These are phyloP conservation scores for Phialemonium atrogriseum DNA, from an alignment of 2,329 filamentous ascomycete species.

Conservation along the genomic window DNA sequence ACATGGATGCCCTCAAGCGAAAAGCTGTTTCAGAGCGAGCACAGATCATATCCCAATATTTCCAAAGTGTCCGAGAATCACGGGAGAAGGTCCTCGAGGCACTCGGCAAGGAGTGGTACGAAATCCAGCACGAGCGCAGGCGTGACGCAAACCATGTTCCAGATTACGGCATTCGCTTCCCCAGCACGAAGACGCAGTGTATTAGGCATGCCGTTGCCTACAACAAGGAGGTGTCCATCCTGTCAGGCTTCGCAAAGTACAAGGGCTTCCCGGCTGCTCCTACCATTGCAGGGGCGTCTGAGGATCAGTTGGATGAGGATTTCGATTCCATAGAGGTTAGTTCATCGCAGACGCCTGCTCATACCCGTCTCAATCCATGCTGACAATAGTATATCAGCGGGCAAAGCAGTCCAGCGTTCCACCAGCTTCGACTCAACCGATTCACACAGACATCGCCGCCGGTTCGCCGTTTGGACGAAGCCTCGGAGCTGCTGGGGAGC, in stretches of 20 bases:
- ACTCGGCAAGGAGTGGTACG: slow-evolving; percentile 84
- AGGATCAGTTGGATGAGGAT: slow-evolving; percentile 74
- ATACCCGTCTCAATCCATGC: too few species aligned
- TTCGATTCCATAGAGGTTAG: slow-evolving; percentile 82
- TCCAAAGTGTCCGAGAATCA: slow-evolving; percentile 75
- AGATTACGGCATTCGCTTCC: slow-evolving; percentile 76
- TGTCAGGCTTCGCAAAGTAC: slow-evolving; percentile 88
- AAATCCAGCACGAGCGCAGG: slow-evolving; percentile 75
- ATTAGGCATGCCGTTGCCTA: slow-evolving; percentile 82
- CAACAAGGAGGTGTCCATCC: slow-evolving; percentile 86
- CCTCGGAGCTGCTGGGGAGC: slow-evolving; percentile 65
- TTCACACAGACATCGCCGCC: slow-evolving; percentile 9
- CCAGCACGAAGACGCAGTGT: slow-evolving; percentile 66
- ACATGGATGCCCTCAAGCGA: slow-evolving; percentile 62
- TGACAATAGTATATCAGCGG: too few species aligned
- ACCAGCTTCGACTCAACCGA: slow-evolving; percentile 8
- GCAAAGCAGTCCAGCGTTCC: slow-evolving; percentile 6
- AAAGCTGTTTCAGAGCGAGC: slow-evolving; percentile 74
- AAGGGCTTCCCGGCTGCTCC: slow-evolving; percentile 96
- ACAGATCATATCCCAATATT: slow-evolving; percentile 84
- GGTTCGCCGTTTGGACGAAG: slow-evolving; percentile 36
- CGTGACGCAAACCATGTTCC: slow-evolving; percentile 65
- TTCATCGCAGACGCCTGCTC: too few species aligned
- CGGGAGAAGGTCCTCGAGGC: slow-evolving; percentile 72
- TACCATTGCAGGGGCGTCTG: slow-evolving; percentile 63